Conservation (phyloP, 2,329 filamentous ascomycete genomes). For the Exophiala calicioides region DNA sequence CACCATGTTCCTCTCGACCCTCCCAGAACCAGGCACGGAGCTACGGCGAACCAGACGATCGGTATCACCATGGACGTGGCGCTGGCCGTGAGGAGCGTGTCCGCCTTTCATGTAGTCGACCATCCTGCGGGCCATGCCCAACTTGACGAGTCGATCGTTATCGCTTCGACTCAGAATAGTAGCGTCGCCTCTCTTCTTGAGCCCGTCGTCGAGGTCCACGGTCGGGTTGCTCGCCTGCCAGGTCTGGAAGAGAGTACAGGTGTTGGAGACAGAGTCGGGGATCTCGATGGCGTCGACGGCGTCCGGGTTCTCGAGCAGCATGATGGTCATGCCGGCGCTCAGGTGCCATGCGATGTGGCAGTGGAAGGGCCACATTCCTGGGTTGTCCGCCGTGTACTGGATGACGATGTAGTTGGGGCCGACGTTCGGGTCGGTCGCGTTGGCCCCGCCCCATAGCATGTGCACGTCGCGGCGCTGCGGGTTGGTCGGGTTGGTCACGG, state of each 20-base stretch:
- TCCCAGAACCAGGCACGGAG: no score
- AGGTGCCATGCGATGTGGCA: constrained; percentile 42
- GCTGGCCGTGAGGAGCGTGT: no score
- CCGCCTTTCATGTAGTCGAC: constrained; percentile 16
- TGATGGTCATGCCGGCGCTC: constrained; percentile 21
- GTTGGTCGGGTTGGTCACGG: constrained; percentile 33
- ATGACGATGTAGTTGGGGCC: constrained; percentile 40
- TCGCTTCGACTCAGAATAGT: no score
- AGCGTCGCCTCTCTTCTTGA: no score
- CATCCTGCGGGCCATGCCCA: no score
- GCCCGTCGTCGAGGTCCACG: constrained; percentile 16
- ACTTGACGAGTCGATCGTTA: constrained; percentile 17
- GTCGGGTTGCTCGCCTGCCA: constrained; percentile 19
- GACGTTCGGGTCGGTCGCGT: constrained; percentile 19
- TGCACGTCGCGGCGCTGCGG: constrained; percentile 44
- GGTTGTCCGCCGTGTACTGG: constrained; percentile 46
- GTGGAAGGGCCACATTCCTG: constrained; percentile 47
- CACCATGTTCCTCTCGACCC: no score
- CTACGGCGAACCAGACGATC: no score
- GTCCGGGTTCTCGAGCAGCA: constrained; percentile 20
- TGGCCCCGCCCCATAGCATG: constrained; percentile 32
- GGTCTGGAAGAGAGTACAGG: constrained; percentile 13
- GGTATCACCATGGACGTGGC: no score
- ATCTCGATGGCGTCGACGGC: constrained; percentile 16
- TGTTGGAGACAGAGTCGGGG: constrained; percentile 9